phyloP scores from a whole-genome alignment of 2,329 filamentous ascomycete genomes.

The Rosellinia necatrix region DNA sequence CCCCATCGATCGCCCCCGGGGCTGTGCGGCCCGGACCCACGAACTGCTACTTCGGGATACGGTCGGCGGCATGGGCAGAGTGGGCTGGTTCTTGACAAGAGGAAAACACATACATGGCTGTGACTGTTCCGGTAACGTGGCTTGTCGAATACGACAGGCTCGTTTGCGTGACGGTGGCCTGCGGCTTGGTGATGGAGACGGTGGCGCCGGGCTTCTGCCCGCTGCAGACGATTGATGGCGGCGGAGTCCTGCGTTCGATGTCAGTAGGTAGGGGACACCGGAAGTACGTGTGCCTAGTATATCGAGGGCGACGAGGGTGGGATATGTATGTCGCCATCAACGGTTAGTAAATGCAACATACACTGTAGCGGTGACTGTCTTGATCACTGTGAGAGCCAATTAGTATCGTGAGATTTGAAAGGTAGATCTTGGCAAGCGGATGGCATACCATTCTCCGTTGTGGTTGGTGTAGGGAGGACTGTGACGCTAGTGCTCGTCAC shows the following conservation, averaged over 20 bases:
- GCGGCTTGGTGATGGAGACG: slow-evolving; percentile 39
- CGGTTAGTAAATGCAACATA: slow-evolving; percentile 24
- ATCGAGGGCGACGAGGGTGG: not conserved
- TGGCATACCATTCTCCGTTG: slow-evolving; percentile 42
- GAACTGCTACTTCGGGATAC: no score
- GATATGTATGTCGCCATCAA: not conserved
- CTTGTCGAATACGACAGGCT: slow-evolving; percentile 43
- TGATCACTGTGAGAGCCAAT: slow-evolving; percentile 33
- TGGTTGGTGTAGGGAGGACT: slow-evolving; percentile 40
- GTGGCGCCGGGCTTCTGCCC: slow-evolving; percentile 35
- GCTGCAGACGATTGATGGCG: slow-evolving; percentile 43
- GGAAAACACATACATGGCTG: slow-evolving; percentile 40
- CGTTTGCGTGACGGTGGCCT: slow-evolving; percentile 42
- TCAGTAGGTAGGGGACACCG: not conserved
- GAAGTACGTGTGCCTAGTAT: no score
- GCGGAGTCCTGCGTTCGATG: slow-evolving; percentile 39
- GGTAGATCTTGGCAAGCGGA: not conserved
- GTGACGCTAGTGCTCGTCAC: slow-evolving; percentile 39
- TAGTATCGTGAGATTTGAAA: slow-evolving; percentile 3
- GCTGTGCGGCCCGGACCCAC: no score
- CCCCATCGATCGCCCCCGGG: no score
- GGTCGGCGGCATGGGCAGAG: no score
- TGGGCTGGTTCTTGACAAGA: no score
- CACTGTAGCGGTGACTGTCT: slow-evolving; percentile 41
- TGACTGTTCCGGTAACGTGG: slow-evolving; percentile 43